Base-by-base conservation (phyloP, 768 basidiomycete species). In the Lactifluus rugatus region DNA sequence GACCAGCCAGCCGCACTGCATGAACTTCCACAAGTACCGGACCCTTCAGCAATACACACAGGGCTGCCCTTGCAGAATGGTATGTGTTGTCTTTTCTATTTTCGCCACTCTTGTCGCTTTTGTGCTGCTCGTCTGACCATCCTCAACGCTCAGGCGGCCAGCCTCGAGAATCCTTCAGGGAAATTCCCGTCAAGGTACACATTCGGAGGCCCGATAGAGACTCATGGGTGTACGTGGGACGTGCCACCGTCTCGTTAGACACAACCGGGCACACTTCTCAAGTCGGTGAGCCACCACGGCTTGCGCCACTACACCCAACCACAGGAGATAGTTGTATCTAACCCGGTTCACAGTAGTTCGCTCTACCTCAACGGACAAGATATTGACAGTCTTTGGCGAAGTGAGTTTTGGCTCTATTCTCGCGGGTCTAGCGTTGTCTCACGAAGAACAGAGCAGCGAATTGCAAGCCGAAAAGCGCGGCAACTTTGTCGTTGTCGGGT, bases 401-500 rank as follows among this genome's bases (percentile, higher is more conserved):
- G 87, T 84, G 54, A 61, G 79, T 48, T 31, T 34, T 49, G 17
- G 31, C 25, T 37, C 11, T 28, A 28, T 42, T 45, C 51, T 31
- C 50, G 13, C 39, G n/a, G 16, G 28, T 19, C 62, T 56, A 50
- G 58, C 58, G 61, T 34, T 62, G 58, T 39, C 51, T 61, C 41
- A 58, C 51, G 56, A 41, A 47, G 57, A 36, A 44, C 49, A 87
- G 85, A 67, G 75, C 23, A 81, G 81, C 57, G 84, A 90, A 67
- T 71, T 91, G 37, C 87, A 90, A 73, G 89, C 88, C 17, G 89
- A 92, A 71, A 88, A 87, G 71, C 80, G 89, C 62, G 89, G 89
- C 52, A 91, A 90, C 68, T 92, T 92, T 66, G 84, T 92, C 21
- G 87, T 92, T 26, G 80, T 92, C 54, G 84, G 86, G 44, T 86